A percentile compares a stretch with the other conserved stretches of the same genome.
Conservation (phyloP, 2,329 filamentous ascomycete species). For the Paracorniculantispora psalliotae region DNA sequence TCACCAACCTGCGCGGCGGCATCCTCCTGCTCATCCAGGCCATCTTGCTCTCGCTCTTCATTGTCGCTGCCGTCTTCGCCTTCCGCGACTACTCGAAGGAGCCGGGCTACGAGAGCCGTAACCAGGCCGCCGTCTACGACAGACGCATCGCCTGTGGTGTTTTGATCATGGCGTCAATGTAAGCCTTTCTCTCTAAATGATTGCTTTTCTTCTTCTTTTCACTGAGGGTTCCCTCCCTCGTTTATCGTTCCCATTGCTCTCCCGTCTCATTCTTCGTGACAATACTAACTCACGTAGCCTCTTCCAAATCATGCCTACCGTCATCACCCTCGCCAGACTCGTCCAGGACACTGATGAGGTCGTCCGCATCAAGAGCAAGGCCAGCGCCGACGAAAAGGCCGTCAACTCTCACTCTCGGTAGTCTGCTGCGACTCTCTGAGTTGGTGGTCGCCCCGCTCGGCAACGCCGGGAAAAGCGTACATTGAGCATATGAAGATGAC, state of each 20-base stretch:
- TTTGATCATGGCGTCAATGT: constrained; percentile 13
- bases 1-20: constrained; percentile 7
- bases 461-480: background rate
- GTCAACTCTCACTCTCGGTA: background rate
- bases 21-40: constrained; percentile 2
- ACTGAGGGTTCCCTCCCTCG: too few relatives aligned
- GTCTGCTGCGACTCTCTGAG: background rate
- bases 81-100: constrained; percentile 12
- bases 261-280: too few relatives aligned
- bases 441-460: too few relatives aligned
- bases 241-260: too few relatives aligned
- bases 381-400: constrained; percentile 1
- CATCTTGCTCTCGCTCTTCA: constrained; percentile 8
- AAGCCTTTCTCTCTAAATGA: background rate
- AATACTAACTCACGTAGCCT: background rate
- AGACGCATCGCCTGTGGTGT: constrained; percentile 9
- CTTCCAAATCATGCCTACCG: constrained; percentile 11
- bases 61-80: constrained; percentile 9
- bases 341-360: constrained; percentile 7
- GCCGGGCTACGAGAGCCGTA: constrained; percentile 6
- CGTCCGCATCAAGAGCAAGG: constrained; percentile 2
- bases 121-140: constrained; percentile 9
- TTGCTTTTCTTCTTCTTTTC: too few relatives aligned
- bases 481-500: background rate
- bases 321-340: constrained; percentile 6